Evolutionary conservation across 495 filamentous ascomycete species (phyloP).

Genomic region (Viridothelium virens): DNA sequence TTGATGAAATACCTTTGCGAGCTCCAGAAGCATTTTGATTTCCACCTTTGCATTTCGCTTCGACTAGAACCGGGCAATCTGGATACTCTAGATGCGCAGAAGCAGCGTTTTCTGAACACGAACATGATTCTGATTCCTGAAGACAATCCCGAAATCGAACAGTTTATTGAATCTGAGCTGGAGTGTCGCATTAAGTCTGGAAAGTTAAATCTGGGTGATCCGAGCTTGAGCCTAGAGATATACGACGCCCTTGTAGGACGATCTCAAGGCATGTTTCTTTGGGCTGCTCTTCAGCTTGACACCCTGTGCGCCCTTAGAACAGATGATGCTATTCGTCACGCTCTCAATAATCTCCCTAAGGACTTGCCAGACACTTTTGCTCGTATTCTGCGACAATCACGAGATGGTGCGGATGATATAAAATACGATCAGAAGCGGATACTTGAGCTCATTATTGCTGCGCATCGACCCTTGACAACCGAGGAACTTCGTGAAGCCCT

Average conservation of each 20-base stretch:
- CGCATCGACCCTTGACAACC: conserved; percentile 34
- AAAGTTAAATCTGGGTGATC: background rate
- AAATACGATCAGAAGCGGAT: background rate
- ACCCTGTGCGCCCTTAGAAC: conserved; percentile 35
- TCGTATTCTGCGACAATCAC: background rate
- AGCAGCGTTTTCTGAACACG: background rate
- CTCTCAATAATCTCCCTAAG: background rate
- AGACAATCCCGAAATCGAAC: background rate
- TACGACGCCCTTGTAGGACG: conserved; percentile 30
- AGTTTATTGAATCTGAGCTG: background rate
- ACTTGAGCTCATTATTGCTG: background rate
- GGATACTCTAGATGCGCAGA: background rate
- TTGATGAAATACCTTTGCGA: background rate
- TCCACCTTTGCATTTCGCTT: background rate
- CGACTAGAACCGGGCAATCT: background rate
- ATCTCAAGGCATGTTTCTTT: conserved; percentile 43
- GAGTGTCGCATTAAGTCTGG: background rate
- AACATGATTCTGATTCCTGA: background rate
- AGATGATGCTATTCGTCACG: conserved; percentile 32
- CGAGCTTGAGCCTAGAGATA: conserved; percentile 37
- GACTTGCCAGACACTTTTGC: background rate
- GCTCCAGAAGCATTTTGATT: background rate
- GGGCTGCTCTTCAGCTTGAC: conserved; percentile 42
- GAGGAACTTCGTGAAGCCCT: conserved; percentile 41
- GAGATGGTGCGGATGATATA: background rate